Conservation (phyloP, 2,329 filamentous ascomycete species). For the Rhytidhysteron rufulum region DNA sequence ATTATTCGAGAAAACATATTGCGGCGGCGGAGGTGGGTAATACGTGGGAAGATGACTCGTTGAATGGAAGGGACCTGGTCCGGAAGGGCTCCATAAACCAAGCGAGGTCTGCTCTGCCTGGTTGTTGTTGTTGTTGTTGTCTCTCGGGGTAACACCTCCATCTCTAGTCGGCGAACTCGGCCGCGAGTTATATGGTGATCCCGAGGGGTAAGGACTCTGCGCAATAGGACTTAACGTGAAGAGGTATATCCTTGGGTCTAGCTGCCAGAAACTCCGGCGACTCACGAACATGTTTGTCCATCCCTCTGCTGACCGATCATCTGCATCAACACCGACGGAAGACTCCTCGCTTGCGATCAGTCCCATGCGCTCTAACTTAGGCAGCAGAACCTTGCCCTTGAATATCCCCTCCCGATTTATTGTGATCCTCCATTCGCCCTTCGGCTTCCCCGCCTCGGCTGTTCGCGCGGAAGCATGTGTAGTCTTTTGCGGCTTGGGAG, state of each 20-base stretch:
- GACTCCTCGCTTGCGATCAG: slow-evolving; percentile 74
- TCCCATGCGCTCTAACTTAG: slow-evolving; percentile 92
- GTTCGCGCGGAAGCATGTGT: slow-evolving; percentile 63
- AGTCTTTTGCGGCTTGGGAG: slow-evolving; percentile 62
- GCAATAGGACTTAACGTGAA: slow-evolving; percentile 70
- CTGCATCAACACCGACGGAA: slow-evolving; percentile 62
- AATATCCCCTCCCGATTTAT: slow-evolving; percentile 87
- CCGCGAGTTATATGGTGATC: slow-evolving; percentile 50
- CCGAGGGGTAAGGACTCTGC: slow-evolving; percentile 45
- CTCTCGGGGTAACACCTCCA: too few relatives aligned
- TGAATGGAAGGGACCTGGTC: slow-evolving; percentile 70
- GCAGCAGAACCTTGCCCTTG: slow-evolving; percentile 74
- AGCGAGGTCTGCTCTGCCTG: slow-evolving; percentile 28
- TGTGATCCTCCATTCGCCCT: slow-evolving; percentile 80
- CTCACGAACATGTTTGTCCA: slow-evolving; percentile 83
- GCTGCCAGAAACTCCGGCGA: slow-evolving; percentile 83
- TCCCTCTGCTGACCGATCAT: slow-evolving; percentile 59
- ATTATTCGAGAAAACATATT: slow-evolving; percentile 74
- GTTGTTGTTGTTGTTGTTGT: slow-evolving; percentile 20
- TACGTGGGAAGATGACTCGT: slow-evolving; percentile 85
- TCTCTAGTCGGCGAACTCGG: slow-evolving; percentile 47
- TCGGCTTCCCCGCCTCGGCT: slow-evolving; percentile 64
- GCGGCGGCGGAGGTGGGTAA: slow-evolving; percentile 77
- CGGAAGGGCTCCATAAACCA: slow-evolving; percentile 38
- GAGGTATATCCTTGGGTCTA: slow-evolving; percentile 80